Evolutionary conservation across 176 grass and related monocot species (phyloP).

Genomic region (Miscanthus lutarioriparius): DNA sequence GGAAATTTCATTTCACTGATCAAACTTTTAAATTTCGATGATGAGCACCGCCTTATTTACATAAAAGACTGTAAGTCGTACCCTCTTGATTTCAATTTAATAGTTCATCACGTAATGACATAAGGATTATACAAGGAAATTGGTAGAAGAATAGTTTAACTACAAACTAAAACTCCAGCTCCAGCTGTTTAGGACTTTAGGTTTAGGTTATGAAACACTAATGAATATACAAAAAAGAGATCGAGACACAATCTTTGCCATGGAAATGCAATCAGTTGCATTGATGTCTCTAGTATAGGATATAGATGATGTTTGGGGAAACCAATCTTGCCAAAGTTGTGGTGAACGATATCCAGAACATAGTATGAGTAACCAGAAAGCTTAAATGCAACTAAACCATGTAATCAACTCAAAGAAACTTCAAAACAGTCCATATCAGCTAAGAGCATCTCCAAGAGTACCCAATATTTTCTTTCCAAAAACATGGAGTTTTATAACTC

Average conservation of each 20-base stretch:
- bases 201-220: background rate
- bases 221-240: background rate
- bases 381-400: background rate
- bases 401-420: background rate
- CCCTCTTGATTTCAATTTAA: background rate
- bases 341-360: background rate
- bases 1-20: slow-evolving; percentile 9
- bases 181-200: background rate
- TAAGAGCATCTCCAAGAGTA: no score
- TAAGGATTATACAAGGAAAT: slow-evolving; percentile 14
- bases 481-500: no score
- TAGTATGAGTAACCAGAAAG: slow-evolving; percentile 1
- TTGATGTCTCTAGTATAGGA: background rate
- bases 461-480: no score
- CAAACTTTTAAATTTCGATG: background rate
- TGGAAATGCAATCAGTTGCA: slow-evolving; percentile 3
- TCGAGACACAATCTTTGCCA: background rate
- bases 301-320: background rate
- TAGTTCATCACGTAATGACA: background rate
- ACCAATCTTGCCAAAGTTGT: background rate
- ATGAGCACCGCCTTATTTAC: background rate
- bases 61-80: background rate
- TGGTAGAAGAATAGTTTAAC: background rate
- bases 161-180: background rate
- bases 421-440: background rate